phyloP scores from a whole-genome alignment of 2,329 filamentous ascomycete genomes.

The Paracorniculantispora psalliotae region DNA sequence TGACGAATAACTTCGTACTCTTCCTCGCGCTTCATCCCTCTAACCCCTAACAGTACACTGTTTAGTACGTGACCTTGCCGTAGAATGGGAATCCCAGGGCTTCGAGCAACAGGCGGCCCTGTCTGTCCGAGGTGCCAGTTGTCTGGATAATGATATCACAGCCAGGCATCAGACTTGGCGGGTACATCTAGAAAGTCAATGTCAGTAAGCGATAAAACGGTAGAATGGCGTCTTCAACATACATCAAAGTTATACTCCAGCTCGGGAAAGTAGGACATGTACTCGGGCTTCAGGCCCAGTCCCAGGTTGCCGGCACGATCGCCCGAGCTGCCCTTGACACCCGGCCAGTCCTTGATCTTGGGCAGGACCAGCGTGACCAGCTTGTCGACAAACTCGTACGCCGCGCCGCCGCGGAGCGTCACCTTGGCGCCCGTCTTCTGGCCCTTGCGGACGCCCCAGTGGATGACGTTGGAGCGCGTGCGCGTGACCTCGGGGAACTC shows the following conservation, averaged over 20 bases:
- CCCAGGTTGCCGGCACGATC: slow-evolving; percentile 84
- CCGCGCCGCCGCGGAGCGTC: slow-evolving; percentile 71
- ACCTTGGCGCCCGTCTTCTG: slow-evolving; percentile 72
- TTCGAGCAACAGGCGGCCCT: slow-evolving; percentile 66
- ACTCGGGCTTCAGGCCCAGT: slow-evolving; percentile 72
- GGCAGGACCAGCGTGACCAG: slow-evolving; percentile 85
- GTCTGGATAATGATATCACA: slow-evolving; percentile 81
- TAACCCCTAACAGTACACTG: not conserved
- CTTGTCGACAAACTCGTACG: slow-evolving; percentile 88
- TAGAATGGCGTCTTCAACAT: slow-evolving; percentile 35
- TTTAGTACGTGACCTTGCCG: slow-evolving; percentile 56
- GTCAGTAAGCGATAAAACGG: slow-evolving; percentile 13
- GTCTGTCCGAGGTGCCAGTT: slow-evolving; percentile 76
- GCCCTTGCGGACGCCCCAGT: slow-evolving; percentile 69
- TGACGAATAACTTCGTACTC: slow-evolving; percentile 16
- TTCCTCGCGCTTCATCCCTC: not conserved
- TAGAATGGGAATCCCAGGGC: slow-evolving; percentile 62
- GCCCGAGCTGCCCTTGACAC: slow-evolving; percentile 60
- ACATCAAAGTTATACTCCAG: slow-evolving; percentile 94
- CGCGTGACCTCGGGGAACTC: slow-evolving; percentile 65
- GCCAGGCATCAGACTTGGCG: slow-evolving; percentile 72
- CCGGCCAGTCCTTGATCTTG: slow-evolving; percentile 92
- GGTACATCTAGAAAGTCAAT: slow-evolving; percentile 45
- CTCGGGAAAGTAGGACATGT: slow-evolving; percentile 84
- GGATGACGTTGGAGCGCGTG: slow-evolving; percentile 63